Conservation (phyloP, 1,284 basidiomycete genomes). For the Tylopilus sp. region DNA sequence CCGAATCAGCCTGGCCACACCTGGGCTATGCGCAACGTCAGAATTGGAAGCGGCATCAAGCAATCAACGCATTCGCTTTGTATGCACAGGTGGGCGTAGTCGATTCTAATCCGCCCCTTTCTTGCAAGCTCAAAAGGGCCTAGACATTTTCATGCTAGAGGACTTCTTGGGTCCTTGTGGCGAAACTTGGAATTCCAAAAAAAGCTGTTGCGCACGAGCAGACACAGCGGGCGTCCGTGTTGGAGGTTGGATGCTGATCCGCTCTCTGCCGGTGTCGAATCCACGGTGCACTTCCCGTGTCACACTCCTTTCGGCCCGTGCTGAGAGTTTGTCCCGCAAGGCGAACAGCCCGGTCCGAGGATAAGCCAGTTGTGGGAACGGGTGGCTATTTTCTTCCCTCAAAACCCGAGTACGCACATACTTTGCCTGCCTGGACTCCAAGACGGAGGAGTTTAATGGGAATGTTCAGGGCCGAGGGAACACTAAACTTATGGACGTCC, state of each 20-base stretch:
- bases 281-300: neutral
- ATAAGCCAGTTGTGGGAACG: neutral
- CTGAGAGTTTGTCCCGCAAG: neutral
- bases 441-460: neutral
- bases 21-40: no score
- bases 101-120: neutral
- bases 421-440: neutral
- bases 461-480: neutral
- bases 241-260: neutral
- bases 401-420: neutral
- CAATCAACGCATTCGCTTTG: no score
- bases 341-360: neutral
- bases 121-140: neutral
- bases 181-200: neutral
- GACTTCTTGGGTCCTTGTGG: neutral
- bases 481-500: neutral
- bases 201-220: neutral
- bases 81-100: neutral
- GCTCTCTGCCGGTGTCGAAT: neutral
- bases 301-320: neutral
- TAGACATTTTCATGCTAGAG: neutral
- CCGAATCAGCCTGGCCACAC: no score
- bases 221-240: neutral
- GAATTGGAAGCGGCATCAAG: no score
- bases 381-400: neutral